phyloP scores from a whole-genome alignment of 768 basidiomycete species.

The Candolleomyces aberdarensis region DNA sequence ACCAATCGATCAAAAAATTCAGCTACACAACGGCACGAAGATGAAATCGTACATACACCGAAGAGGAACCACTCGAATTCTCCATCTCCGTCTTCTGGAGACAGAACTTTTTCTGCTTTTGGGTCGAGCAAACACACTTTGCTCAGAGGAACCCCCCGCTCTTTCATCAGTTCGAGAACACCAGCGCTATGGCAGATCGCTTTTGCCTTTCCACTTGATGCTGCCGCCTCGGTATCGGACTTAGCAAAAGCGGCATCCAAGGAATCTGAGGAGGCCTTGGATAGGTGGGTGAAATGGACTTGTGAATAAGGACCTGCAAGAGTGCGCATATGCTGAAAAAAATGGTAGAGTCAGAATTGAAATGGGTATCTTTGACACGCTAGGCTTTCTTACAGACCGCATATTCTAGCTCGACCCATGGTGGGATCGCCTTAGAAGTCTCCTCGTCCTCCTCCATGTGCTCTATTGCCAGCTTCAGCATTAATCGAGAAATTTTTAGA shows the following conservation, averaged over 20 bases:
- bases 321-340: conserved; percentile 67
- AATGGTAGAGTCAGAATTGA: neutral
- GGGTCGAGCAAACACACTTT: conserved; percentile 94
- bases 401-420: conserved; percentile 95
- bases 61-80: conserved; percentile 88
- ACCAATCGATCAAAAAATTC: neutral
- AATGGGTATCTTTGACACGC: neutral
- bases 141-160: conserved; percentile 38
- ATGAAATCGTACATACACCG: conserved; percentile 51
- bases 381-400: conserved; percentile 42
- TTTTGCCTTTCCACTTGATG: conserved; percentile 23
- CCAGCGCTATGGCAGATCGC: conserved; percentile 48
- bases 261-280: conserved; percentile 58
- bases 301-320: conserved; percentile 63
- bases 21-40: neutral
- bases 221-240: conserved; percentile 9
- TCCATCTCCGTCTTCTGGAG: conserved; percentile 74
- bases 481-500: neutral
- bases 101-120: conserved; percentile 64
- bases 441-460: conserved; percentile 96
- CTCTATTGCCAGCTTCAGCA: conserved; percentile 41
- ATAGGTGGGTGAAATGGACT: conserved; percentile 86
- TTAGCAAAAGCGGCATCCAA: conserved; percentile 36
- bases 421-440: conserved; percentile 64
- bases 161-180: conserved; percentile 58